phyloP scores from a whole-genome alignment of 805 yeast genomes.

The Candida maltosa region DNA sequence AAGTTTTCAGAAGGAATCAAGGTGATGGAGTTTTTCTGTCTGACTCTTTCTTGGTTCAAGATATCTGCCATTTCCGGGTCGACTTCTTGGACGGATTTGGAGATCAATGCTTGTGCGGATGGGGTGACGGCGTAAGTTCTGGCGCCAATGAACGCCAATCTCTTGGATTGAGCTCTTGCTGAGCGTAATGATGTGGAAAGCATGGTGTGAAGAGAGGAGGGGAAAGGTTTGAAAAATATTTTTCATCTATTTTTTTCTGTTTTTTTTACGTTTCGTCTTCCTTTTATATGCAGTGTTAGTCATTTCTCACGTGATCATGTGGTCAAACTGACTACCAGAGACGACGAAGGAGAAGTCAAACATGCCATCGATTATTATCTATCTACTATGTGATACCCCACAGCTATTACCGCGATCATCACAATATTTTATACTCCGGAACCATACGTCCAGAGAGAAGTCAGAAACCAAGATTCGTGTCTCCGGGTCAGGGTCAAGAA shows the following conservation, averaged over 20 bases:
- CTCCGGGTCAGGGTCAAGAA: conserved; percentile 5
- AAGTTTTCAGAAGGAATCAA: conserved; percentile 96
- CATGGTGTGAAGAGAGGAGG: conserved; percentile 22
- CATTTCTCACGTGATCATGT: no score
- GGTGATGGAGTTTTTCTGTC: conserved; percentile 92
- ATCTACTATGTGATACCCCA: no score
- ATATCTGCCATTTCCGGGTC: conserved; percentile 79
- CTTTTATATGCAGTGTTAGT: no score
- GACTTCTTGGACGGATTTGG: conserved; percentile 60
- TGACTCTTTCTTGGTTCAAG: conserved; percentile 74
- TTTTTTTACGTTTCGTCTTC: no score
- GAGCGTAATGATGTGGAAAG: conserved; percentile 27
- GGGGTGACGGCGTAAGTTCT: conserved; percentile 62
- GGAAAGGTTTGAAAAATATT: conserved; percentile 4
- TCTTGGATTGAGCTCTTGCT: conserved; percentile 16
- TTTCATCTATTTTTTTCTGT: no score
- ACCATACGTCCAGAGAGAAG: conserved; percentile 8
- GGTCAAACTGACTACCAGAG: no score
- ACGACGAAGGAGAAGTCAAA: no score
- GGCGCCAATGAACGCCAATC: conserved; percentile 8
- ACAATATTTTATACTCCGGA: background rate
- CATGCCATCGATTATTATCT: no score
- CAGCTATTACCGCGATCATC: background rate
- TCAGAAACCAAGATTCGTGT: conserved; percentile 1
- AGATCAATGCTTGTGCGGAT: conserved; percentile 48